phyloP scores from a whole-genome alignment of 1,139 yeast species.

The Barnettozyma hawaiiensis region DNA sequence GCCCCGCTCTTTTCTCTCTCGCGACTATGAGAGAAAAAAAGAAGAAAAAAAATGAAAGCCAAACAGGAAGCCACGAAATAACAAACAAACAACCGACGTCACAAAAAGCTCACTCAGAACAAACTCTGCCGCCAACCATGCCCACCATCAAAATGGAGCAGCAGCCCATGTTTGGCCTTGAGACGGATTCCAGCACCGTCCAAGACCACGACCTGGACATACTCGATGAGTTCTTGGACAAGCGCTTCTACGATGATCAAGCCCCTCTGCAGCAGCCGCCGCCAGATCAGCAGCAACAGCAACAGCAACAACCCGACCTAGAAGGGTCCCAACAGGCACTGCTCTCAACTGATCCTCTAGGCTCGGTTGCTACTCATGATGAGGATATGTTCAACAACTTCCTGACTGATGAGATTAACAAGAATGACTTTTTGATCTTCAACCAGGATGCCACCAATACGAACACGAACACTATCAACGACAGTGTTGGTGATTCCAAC shows the following conservation, averaged over 20 bases:
- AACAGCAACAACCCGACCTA: background rate
- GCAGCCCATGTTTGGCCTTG: conserved; percentile 8
- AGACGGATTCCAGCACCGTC: background rate
- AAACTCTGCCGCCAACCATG: conserved; percentile 8
- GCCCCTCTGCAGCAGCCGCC: conserved; percentile 5
- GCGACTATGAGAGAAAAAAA: too few species aligned
- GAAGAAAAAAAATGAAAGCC: background rate
- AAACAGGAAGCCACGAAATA: background rate
- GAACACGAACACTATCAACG: background rate
- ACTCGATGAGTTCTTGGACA: conserved; percentile 53
- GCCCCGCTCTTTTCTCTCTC: too few species aligned
- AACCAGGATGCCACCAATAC: conserved; percentile 9
- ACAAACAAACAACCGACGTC: too few species aligned
- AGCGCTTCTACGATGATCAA: conserved; percentile 42
- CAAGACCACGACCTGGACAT: conserved; percentile 21
- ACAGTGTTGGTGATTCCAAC: conserved; percentile 1
- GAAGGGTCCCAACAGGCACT: background rate
- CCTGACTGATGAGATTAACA: conserved; percentile 23
- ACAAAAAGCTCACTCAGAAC: background rate
- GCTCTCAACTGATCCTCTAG: background rate
- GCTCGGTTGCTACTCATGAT: conserved; percentile 7
- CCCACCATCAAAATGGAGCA: conserved; percentile 14
- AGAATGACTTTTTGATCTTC: conserved; percentile 19
- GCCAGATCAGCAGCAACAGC: conserved; percentile 1
- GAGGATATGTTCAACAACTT: conserved; percentile 23